phyloP scores from a whole-genome alignment of 495 filamentous ascomycete genomes.

The Neurospora pannonica region DNA sequence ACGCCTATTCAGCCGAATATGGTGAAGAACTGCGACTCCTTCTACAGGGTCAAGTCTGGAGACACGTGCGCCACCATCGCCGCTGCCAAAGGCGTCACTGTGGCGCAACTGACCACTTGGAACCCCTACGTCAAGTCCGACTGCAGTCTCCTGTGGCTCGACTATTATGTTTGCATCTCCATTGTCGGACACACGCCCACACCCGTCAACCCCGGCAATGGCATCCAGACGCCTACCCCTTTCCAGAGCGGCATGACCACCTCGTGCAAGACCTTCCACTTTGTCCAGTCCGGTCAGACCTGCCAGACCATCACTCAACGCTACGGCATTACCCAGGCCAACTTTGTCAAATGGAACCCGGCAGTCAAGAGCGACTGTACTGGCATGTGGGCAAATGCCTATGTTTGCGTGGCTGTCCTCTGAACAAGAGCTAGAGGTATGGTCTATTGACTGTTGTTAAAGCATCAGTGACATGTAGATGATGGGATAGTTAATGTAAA shows the following conservation, averaged over 20 bases:
- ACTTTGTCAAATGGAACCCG: conserved; percentile 30
- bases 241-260: conserved; percentile 15
- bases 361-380: conserved; percentile 3
- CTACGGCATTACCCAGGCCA: conserved; percentile 18
- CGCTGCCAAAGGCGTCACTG: conserved; percentile 15
- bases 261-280: conserved; percentile 35
- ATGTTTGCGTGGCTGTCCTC: conserved; percentile 4
- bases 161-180: conserved; percentile 21
- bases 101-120: conserved; percentile 23
- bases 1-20: conserved; percentile 28
- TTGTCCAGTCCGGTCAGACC: conserved; percentile 30
- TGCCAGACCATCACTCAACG: conserved; percentile 28
- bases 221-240: conserved; percentile 16
- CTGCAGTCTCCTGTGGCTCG: conserved; percentile 30
- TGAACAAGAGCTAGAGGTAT: background rate
- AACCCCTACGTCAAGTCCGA: conserved; percentile 29
- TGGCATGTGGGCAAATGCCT: conserved; percentile 2
- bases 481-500: too few species aligned
- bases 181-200: conserved; percentile 15
- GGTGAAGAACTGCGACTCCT: conserved; percentile 32
- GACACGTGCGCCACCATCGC: conserved; percentile 37
- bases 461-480: too few species aligned
- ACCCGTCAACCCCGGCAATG: conserved; percentile 3
- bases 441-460: too few species aligned
- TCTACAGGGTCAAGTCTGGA: conserved; percentile 28